Conservation (phyloP, 768 basidiomycete genomes). For the Amanita polypyramis region DNA sequence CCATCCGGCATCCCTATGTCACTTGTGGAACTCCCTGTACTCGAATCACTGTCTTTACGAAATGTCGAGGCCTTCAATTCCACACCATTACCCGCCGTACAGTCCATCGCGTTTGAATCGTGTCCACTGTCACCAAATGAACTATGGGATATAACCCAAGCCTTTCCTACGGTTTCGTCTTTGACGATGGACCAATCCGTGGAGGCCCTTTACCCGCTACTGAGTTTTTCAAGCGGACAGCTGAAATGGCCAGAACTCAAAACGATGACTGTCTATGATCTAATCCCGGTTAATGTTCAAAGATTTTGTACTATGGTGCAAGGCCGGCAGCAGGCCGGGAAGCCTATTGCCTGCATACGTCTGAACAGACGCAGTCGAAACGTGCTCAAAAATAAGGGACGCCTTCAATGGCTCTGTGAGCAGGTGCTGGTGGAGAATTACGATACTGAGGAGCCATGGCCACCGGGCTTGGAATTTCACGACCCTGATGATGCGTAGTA, state of each 20-base stretch:
- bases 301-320: constrained; percentile 22
- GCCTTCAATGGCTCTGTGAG: constrained; percentile 13
- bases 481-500: constrained; percentile 22
- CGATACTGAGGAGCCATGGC: constrained; percentile 20
- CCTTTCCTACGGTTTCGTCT: constrained; percentile 24
- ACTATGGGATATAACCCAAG: constrained; percentile 20
- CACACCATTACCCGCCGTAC: constrained; percentile 21
- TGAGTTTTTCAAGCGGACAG: constrained; percentile 10
- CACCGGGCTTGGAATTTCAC: constrained; percentile 25
- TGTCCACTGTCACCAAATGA: constrained; percentile 24
- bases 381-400: constrained; percentile 15
- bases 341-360: constrained; percentile 15
- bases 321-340: constrained; percentile 12
- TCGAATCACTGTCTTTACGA: constrained; percentile 26
- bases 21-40: constrained; percentile 24
- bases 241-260: constrained; percentile 25
- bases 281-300: constrained; percentile 21
- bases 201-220: constrained; percentile 20
- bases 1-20: constrained; percentile 24
- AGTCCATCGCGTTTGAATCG: constrained; percentile 21
- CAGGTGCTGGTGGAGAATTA: neutral
- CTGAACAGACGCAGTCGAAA: constrained; percentile 29
- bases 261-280: constrained; percentile 22
- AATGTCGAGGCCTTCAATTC: constrained; percentile 25
- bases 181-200: constrained; percentile 25